Conservation (phyloP, 768 basidiomycete species). For the Phlebiopsis gigantea region DNA sequence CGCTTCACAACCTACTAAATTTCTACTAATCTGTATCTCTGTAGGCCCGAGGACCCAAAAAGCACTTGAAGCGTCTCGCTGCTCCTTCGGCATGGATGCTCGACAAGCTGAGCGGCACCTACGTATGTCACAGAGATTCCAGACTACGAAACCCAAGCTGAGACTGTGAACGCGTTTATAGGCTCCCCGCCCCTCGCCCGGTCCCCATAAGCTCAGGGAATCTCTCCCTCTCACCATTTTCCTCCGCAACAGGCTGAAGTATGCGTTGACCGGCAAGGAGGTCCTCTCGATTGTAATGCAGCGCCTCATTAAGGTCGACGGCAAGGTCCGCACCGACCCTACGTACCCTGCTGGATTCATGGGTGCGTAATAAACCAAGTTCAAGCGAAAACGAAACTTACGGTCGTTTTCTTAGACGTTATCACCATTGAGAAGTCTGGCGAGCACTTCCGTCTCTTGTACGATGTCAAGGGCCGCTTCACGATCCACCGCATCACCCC, state of each 20-base stretch:
- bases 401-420: slow-evolving; percentile 56
- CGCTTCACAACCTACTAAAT: slow-evolving; percentile 1
- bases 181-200: slow-evolving; percentile 96
- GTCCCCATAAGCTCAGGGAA: slow-evolving; percentile 99
- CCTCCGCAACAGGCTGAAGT: slow-evolving; percentile 98
- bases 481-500: slow-evolving; percentile 98
- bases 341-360: slow-evolving; percentile 97
- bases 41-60: slow-evolving; percentile 96
- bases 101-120: slow-evolving; percentile 95
- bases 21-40: slow-evolving; percentile 20
- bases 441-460: slow-evolving; percentile 98
- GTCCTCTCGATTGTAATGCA: slow-evolving; percentile 93
- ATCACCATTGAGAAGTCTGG: slow-evolving; percentile 96
- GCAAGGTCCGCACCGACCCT: slow-evolving; percentile 96
- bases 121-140: slow-evolving; percentile 48
- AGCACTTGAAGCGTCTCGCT: slow-evolving; percentile 95
- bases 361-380: slow-evolving; percentile 50
- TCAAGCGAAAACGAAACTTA: neutral
- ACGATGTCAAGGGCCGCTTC: slow-evolving; percentile 99
- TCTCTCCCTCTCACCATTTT: slow-evolving; percentile 96
- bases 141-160: neutral
- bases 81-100: slow-evolving; percentile 99
- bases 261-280: slow-evolving; percentile 95
- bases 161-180: slow-evolving; percentile 25
- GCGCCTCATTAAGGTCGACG: slow-evolving; percentile 97